Evolutionary conservation across 2,329 filamentous ascomycete species (phyloP).

Genomic region (Coniochaeta hoffmannii): DNA sequence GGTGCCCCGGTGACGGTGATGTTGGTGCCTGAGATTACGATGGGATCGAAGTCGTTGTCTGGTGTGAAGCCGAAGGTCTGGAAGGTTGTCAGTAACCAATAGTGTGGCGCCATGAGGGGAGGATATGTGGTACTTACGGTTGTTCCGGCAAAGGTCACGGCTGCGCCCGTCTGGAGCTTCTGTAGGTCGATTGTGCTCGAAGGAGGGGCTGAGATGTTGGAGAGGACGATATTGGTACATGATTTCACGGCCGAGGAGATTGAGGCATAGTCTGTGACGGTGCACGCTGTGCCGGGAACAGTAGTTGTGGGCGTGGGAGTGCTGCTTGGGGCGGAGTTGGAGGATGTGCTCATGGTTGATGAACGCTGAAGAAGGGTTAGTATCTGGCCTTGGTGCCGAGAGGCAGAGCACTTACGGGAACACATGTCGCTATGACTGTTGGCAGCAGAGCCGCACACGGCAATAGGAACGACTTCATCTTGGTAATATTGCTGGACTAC

Average conservation of each 20-base stretch:
- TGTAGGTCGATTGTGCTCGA: conserved; percentile 27
- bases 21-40: conserved; percentile 11
- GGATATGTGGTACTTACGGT: conserved; percentile 2
- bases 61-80: conserved; percentile 8
- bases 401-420: background rate
- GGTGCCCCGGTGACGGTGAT: conserved; percentile 13
- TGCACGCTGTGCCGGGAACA: conserved; percentile 5
- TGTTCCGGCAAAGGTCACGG: conserved; percentile 16
- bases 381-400: background rate
- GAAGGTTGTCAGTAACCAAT: background rate
- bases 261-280: conserved; percentile 9
- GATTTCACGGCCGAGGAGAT: conserved; percentile 14
- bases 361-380: background rate
- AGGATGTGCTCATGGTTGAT: background rate
- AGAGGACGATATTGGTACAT: conserved; percentile 29
- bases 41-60: conserved; percentile 7
- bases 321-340: background rate
- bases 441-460: background rate
- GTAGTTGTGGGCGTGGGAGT: background rate
- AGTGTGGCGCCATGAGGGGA: background rate
- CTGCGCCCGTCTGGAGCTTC: conserved; percentile 22
- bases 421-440: background rate
- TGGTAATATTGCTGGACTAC: background rate
- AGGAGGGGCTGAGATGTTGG: conserved; percentile 25
- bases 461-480: background rate